These are phyloP conservation scores for Penicillium sp. DNA, from an alignment of 2,329 filamentous ascomycete genomes.

Conservation along the genomic window DNA sequence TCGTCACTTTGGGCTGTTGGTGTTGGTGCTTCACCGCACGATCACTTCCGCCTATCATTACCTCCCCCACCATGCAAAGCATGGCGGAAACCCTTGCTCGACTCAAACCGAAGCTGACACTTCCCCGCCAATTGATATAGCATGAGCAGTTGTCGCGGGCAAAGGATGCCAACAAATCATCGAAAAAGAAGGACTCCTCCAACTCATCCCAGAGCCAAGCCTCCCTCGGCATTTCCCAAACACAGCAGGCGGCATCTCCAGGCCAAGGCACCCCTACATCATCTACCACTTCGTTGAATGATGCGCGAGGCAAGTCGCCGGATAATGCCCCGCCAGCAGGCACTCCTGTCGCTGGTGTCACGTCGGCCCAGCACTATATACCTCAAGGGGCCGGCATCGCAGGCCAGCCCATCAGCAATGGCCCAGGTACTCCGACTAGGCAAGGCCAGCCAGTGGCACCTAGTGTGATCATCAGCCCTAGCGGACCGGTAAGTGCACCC, in stretches of 20 bases:
- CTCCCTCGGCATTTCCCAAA: conserved; percentile 47
- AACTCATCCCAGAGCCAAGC: conserved; percentile 76
- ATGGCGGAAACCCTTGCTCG: conserved; percentile 5
- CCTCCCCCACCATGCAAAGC: conserved; percentile 23
- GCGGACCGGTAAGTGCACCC: conserved; percentile 71
- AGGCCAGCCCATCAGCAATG: conserved; percentile 48
- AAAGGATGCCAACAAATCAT: conserved; percentile 83
- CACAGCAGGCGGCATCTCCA: conserved; percentile 61
- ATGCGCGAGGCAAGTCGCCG: conserved; percentile 76
- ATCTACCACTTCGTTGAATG: conserved; percentile 83
- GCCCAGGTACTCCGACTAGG: conserved; percentile 63
- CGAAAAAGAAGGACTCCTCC: conserved; percentile 59
- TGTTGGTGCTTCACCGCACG: conserved; percentile 24
- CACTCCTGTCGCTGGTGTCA: conserved; percentile 29
- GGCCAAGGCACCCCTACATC: conserved; percentile 78
- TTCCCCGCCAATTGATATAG: conserved; percentile 39
- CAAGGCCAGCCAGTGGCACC: conserved; percentile 68
- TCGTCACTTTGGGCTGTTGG: conserved; percentile 30
- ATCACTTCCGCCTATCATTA: conserved; percentile 27
- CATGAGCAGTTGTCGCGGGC: conserved; percentile 86
- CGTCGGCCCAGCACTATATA: conserved; percentile 41
- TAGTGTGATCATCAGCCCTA: conserved; percentile 92
- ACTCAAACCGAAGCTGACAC: conserved; percentile 11
- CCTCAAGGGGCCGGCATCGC: conserved; percentile 37
- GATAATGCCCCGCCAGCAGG: conserved; percentile 39